Conservation (phyloP, 257 asterid species). For the Leptodermis oblonga region DNA sequence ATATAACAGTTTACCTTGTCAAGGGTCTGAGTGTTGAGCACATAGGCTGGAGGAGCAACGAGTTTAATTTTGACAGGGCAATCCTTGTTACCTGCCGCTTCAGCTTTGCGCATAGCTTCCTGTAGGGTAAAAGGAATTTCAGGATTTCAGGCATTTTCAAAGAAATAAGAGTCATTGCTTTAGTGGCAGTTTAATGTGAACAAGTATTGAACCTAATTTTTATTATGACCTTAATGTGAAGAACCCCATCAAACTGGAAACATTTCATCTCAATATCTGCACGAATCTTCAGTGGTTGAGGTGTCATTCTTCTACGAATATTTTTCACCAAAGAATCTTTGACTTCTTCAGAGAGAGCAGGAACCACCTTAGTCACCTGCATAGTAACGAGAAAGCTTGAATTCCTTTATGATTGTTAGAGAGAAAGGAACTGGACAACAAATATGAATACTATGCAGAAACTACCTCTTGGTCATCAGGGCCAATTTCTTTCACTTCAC, state of each 20-base stretch:
- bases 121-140: conserved; percentile 22
- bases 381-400: conserved; percentile 12
- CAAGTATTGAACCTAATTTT: conserved; percentile 5
- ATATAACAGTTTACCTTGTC: conserved; percentile 54
- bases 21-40: conserved; percentile 83
- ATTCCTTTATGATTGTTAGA: background rate
- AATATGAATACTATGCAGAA: conserved; percentile 8
- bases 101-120: conserved; percentile 99
- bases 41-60: conserved; percentile 90
- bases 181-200: conserved; percentile 11
- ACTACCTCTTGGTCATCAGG: conserved; percentile 86
- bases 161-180: background rate
- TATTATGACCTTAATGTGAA: conserved; percentile 73
- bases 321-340: conserved; percentile 76
- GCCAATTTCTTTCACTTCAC: conserved; percentile 89
- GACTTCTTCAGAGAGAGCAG: conserved; percentile 73
- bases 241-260: conserved; percentile 90
- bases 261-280: conserved; percentile 90
- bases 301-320: conserved; percentile 89
- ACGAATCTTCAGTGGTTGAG: conserved; percentile 78
- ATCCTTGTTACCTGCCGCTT: conserved; percentile 91
- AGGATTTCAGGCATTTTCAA: conserved; percentile 6
- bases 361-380: conserved; percentile 78
- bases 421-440: background rate
- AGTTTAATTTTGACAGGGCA: conserved; percentile 96